Conservation (phyloP, 2,329 filamentous ascomycete species). For the Amauroascus niger region DNA sequence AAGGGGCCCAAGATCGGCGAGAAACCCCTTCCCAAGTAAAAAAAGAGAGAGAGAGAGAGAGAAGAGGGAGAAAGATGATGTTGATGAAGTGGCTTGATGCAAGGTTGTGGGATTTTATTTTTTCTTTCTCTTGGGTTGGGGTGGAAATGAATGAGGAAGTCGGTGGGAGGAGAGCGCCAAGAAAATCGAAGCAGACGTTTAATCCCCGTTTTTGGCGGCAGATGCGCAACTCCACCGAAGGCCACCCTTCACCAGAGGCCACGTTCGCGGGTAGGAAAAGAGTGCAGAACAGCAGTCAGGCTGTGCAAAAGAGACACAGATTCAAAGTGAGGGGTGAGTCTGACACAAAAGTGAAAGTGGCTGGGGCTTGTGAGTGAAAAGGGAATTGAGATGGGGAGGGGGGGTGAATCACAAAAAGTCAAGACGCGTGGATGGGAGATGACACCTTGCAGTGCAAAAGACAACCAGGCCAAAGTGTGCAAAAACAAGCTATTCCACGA, state of each 20-base stretch:
- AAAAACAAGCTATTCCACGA: background rate
- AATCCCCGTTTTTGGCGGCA: background rate
- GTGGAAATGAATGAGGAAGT: background rate
- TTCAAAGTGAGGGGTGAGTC: background rate
- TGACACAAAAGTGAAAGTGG: background rate
- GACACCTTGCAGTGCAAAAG: background rate
- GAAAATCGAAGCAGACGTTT: slow-evolving; percentile 6
- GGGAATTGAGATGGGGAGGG: background rate
- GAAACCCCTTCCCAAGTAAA: too few relatives aligned
- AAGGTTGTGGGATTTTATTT: background rate
- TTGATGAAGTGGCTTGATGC: background rate
- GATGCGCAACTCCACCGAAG: slow-evolving; percentile 7
- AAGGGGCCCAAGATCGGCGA: background rate
- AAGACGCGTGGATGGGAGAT: background rate
- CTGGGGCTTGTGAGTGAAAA: background rate
- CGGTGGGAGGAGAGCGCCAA: slow-evolving; percentile 10
- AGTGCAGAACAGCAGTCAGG: background rate
- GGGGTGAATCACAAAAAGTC: too few relatives aligned
- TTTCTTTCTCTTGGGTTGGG: background rate
- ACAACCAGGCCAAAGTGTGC: background rate
- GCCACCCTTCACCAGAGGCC: background rate
- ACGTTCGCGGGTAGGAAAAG: background rate
- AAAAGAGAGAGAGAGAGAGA: too few relatives aligned
- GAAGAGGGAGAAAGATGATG: too few relatives aligned
- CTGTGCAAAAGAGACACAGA: background rate